Evolutionary conservation across 2,329 filamentous ascomycete genomes (phyloP).

Genomic region (Phyllosticta capitalensis): DNA sequence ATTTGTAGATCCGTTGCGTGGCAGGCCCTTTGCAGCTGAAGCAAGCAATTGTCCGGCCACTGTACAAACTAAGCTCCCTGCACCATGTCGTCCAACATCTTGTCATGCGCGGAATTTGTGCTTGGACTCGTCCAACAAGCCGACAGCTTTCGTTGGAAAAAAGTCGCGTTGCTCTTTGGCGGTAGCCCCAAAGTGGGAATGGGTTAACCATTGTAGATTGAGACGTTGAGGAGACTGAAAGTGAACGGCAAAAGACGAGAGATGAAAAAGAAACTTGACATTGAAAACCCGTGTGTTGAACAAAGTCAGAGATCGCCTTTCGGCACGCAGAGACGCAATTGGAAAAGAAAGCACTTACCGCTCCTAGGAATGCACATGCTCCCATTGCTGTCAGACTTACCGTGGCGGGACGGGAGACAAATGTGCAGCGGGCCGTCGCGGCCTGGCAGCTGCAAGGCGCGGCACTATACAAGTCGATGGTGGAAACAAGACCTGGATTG

Average conservation of each 20-base stretch:
- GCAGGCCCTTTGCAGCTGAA: neutral
- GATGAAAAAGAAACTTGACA: neutral
- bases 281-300: neutral
- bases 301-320: neutral
- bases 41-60: neutral
- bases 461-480: neutral
- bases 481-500: neutral
- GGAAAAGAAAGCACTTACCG: neutral
- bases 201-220: neutral
- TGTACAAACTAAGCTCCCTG: no score
- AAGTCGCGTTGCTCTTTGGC: neutral
- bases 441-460: neutral
- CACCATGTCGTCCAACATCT: neutral
- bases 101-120: neutral
- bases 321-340: neutral
- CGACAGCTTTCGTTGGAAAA: no score
- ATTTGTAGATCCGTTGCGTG: neutral
- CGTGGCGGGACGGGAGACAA: neutral
- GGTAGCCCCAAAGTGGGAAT: neutral
- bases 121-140: no score
- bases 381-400: neutral
- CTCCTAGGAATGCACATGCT: neutral
- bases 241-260: neutral
- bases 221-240: neutral
- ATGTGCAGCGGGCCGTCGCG: neutral